Percentiles rank a stretch among this genome's conserved stretches.
These are phyloP conservation scores for Trichosporon ovoides DNA, from an alignment of 1,284 basidiomycete genomes.

Conservation along the genomic window DNA sequence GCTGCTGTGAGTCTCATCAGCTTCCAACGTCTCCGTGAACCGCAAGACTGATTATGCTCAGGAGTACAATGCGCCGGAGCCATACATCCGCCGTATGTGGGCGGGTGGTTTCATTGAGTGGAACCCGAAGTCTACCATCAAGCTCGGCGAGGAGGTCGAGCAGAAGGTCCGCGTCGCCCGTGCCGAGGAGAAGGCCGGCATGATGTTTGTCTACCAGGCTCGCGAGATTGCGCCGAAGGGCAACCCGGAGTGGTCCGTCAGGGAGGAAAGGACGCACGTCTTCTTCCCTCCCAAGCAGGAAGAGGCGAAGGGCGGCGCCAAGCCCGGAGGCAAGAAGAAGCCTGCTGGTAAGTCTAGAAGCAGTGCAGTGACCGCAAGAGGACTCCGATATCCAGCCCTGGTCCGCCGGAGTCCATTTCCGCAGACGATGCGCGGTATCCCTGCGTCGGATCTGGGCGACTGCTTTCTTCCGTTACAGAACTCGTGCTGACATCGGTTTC, in stretches of 20 bases:
- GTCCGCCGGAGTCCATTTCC: background rate
- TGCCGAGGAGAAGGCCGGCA: constrained; percentile 63
- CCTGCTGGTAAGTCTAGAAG: constrained; percentile 13
- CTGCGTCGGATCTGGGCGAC: background rate
- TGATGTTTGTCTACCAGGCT: constrained; percentile 70
- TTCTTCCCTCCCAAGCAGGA: constrained; percentile 53
- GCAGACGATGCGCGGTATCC: background rate
- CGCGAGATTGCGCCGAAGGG: constrained; percentile 51
- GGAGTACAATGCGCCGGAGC: constrained; percentile 57
- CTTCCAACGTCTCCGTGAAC: background rate
- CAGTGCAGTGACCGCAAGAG: too few relatives aligned
- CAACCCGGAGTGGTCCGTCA: constrained; percentile 52
- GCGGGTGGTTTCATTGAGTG: constrained; percentile 67
- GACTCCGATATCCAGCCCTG: too few relatives aligned
- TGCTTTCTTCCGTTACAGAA: background rate
- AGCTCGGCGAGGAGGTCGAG: constrained; percentile 56
- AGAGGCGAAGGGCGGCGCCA: constrained; percentile 1
- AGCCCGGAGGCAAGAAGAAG: constrained; percentile 14
- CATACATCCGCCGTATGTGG: constrained; percentile 77
- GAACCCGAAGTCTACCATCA: constrained; percentile 51
- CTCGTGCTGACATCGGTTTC: background rate
- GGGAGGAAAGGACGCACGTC: constrained; percentile 69
- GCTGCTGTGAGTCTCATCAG: constrained; percentile 53
- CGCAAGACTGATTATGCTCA: constrained; percentile 10
- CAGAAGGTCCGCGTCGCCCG: constrained; percentile 56